Evolutionary conservation across 108 stramenopile species (phyloP), one percentile per base, ranked within the genome.

Genomic region (Skeletonema costatum): DNA sequence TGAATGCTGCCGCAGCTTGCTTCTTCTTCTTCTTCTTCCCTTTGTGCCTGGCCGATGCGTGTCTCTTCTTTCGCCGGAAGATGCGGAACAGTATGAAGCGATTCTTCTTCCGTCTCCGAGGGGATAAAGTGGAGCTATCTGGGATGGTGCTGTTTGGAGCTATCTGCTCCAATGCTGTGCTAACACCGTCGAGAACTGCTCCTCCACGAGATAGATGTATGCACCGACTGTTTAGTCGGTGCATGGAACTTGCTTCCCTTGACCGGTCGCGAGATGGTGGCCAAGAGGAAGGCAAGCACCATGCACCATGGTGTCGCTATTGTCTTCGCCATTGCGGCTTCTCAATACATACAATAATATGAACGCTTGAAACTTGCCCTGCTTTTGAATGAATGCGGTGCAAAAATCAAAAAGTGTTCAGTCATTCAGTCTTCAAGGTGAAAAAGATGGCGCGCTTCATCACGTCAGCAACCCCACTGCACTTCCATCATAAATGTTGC

Each of bases 1-100:
- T 65, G 35, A 78, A 72, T 29, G 66, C 68, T 31, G 51, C 31
- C 1, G 78, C 73, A 33, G 32, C n/a, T 56, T 46, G 44, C 16
- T n/a, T 46, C 41, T 13, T 42, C 44, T 46, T 46, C 11, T 39
- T 38, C 21, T 73, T 73, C 48, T 61, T 80, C 10, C 69, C 66
- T 48, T 21, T 56, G 21, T 69, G 60, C 36, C 70, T 53, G 4
- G 65, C 33, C 25, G 53, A 10, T n/a, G 53, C 25, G 9, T 56
- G 53, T 25, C 53, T 56, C 19, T 56, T 56, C 25, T 56, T 56
- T 6, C 53, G 53, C 9, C 25, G 53, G 29, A 56, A 56, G 53
- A 56, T 21, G 2, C 53, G 19, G 25, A 25, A 25, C 53, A 56
- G 25, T 7, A 56, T 25, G 25, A 56, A 56, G 25, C 53, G 53